Evolutionary conservation across 148 eudicot genomes (phyloP), one percentile per base, ranked within the genome.

Genomic region (Amaranthus hypochondriacus): DNA sequence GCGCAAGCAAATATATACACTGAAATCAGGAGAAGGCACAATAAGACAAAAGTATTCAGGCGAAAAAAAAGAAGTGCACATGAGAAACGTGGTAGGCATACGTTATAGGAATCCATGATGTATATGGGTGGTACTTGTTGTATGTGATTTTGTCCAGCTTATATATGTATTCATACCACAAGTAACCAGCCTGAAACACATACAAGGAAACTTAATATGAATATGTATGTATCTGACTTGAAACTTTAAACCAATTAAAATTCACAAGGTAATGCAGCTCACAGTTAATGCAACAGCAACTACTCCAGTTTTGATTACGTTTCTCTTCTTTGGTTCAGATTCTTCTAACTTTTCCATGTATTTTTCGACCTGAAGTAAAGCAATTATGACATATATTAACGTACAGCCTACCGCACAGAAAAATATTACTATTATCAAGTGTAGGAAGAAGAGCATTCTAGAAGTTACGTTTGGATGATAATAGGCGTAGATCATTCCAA

Each of bases 31-130:
- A 76, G 48, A 54, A 77, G 39, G 48, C 14, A 62, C 51, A 28
- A 28, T 2, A 44, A 4, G 39, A 46, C 7, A 44, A 74, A 75
- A 44, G 12, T 48, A 9, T 70, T 50, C 44, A 4, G 12, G 43
- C 8, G 64, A 56, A 11, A 52, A 39, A 54, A 69, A 54, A 60
- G 46, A 68, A 3, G 54, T 55, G 18, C 73, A 49, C 9, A 28
- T 51, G 68, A 28, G 13, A 79, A 77, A 73, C 56, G 7, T 50
- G 50, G 43, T 55, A 10, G 61, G 71, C 97, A 56, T 62, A 94
- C 98, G 92, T 92, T 77, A 94, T 94, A 4, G 98, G 98, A 63
- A 94, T 94, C 98, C 98, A 94, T 63, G 98, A 94, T 54, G 98
- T 94, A 89, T 92, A 92, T 72, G 98, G 98, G 80, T 94, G 98